phyloP scores from a whole-genome alignment of 441 rosid species.

The Adansonia rubrostipa region DNA sequence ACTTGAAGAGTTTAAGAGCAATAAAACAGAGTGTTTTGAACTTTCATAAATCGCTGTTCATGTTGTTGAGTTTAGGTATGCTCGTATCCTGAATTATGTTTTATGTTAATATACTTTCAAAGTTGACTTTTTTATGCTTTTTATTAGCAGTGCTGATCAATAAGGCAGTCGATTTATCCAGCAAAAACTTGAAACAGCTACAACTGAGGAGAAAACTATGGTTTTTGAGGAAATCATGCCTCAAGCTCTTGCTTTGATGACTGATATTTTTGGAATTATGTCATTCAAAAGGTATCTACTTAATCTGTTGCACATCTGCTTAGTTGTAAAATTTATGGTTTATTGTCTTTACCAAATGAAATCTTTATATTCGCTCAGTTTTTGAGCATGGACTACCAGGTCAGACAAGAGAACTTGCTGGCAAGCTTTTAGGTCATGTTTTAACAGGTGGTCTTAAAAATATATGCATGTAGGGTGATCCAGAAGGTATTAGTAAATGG shows the following conservation, averaged over 20 bases:
- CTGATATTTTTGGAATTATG: slow-evolving; percentile 94
- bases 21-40: slow-evolving; percentile 72
- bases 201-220: slow-evolving; percentile 75
- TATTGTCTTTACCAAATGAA: not conserved
- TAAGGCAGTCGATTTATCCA: slow-evolving; percentile 90
- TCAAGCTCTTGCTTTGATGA: slow-evolving; percentile 77
- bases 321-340: not conserved
- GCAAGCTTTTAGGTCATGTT: slow-evolving; percentile 65
- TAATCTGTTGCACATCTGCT: slow-evolving; percentile 10
- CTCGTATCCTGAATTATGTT: not conserved
- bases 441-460: slow-evolving; percentile 70
- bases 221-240: slow-evolving; percentile 89
- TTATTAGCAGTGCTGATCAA: slow-evolving; percentile 72
- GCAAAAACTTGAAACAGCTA: slow-evolving; percentile 86
- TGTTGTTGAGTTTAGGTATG: slow-evolving; percentile 86
- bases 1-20: slow-evolving; percentile 83
- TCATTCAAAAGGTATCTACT: slow-evolving; percentile 72
- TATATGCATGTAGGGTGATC: slow-evolving; percentile 87
- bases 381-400: slow-evolving; percentile 79
- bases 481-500: slow-evolving; percentile 63
- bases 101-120: too few relatives aligned
- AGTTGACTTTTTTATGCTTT: slow-evolving; percentile 7
- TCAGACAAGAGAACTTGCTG: slow-evolving; percentile 75
- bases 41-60: slow-evolving; percentile 76
- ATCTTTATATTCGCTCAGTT: slow-evolving; percentile 45